Percentiles rank a stretch among this genome's conserved stretches.
Evolutionary conservation across 441 rosid genomes (phyloP).

Genomic region (Euphorbia schlechtendalii): DNA sequence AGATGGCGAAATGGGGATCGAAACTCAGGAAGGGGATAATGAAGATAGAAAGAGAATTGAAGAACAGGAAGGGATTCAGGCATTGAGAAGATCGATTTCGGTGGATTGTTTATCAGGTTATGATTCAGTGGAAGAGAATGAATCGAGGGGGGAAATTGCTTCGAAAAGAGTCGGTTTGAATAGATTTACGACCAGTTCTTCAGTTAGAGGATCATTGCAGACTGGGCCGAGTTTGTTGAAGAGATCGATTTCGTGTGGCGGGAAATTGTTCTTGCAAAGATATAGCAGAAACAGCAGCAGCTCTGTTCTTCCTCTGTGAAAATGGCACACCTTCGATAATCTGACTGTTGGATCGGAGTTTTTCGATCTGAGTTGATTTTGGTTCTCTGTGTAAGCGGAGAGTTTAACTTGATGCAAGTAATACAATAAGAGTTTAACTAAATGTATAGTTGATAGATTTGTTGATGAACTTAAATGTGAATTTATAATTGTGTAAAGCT

Average conservation of each 20-base stretch:
- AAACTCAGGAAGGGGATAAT: slow-evolving; percentile 15
- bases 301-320: slow-evolving; percentile 20
- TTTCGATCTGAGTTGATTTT: slow-evolving; percentile 1
- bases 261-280: slow-evolving; percentile 36
- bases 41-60: slow-evolving; percentile 23
- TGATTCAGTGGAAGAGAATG: slow-evolving; percentile 20
- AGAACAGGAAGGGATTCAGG: slow-evolving; percentile 22
- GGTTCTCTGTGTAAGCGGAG: slow-evolving; percentile 21
- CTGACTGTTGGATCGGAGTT: slow-evolving; percentile 12
- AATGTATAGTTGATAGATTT: too few species aligned
- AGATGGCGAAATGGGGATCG: slow-evolving; percentile 17
- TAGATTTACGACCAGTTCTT: slow-evolving; percentile 25
- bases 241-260: slow-evolving; percentile 48
- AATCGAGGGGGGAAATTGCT: slow-evolving; percentile 16
- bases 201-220: slow-evolving; percentile 28
- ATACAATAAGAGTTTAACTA: too few species aligned
- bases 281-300: slow-evolving; percentile 21
- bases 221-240: slow-evolving; percentile 28
- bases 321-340: neutral
- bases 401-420: too few species aligned
- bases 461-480: too few species aligned
- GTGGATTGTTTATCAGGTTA: slow-evolving; percentile 43
- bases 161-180: slow-evolving; percentile 19
- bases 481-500: too few species aligned
- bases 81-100: slow-evolving; percentile 50